phyloP scores from a whole-genome alignment of 2,329 filamentous ascomycete genomes.

The Claviceps sp. region DNA sequence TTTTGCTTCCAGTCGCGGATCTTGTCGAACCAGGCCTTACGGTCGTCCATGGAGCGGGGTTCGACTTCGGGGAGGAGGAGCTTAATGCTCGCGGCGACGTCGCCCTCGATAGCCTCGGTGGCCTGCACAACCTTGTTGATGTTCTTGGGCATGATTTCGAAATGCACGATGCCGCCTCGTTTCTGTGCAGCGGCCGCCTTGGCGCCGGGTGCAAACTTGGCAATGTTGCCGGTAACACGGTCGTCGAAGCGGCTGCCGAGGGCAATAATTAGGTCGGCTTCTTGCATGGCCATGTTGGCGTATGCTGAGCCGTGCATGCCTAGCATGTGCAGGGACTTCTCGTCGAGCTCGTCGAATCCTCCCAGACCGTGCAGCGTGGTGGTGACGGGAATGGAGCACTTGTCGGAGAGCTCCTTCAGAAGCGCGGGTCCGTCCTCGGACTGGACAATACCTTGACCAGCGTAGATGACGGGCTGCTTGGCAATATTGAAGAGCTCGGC shows the following conservation, averaged over 20 bases:
- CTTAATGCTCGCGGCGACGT: conserved; percentile 68
- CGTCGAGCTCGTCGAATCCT: conserved; percentile 81
- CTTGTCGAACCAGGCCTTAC: conserved; percentile 78
- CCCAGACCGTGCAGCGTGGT: conserved; percentile 92
- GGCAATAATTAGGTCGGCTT: conserved; percentile 90
- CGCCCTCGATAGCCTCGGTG: conserved; percentile 88
- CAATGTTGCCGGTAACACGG: conserved; percentile 70
- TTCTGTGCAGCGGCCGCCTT: conserved; percentile 73
- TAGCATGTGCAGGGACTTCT: conserved; percentile 94
- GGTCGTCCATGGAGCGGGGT: conserved; percentile 44
- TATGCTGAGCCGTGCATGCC: conserved; percentile 97
- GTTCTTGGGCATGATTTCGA: conserved; percentile 98
- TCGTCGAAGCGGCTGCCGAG: conserved; percentile 92
- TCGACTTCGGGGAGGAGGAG: conserved; percentile 62
- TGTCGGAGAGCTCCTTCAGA: conserved; percentile 77
- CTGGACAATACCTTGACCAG: conserved; percentile 77
- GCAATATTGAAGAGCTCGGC: conserved; percentile 73
- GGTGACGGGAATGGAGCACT: conserved; percentile 83
- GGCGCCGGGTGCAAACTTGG: conserved; percentile 81
- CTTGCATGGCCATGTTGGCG: conserved; percentile 96
- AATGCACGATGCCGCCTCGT: conserved; percentile 90
- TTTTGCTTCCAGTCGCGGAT: conserved; percentile 84
- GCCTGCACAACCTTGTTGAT: conserved; percentile 99
- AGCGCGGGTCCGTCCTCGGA: conserved; percentile 65
- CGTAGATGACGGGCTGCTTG: conserved; percentile 92